Conservation (phyloP, 2,329 filamentous ascomycete species). For the Ceratocystis huliohia region DNA sequence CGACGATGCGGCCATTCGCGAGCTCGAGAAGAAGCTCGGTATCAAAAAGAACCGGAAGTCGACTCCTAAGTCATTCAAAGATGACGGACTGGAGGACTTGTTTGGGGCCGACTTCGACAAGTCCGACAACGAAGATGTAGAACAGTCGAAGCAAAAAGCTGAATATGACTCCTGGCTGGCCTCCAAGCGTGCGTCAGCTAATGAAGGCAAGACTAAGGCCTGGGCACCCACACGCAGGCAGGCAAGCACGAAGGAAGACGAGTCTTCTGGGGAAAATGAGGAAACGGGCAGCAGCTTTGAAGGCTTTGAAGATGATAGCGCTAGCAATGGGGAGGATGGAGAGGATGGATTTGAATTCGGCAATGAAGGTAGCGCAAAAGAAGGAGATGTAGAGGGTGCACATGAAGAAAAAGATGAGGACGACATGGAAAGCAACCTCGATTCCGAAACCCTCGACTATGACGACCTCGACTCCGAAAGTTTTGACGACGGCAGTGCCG, state of each 20-base stretch:
- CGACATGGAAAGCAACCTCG: background rate
- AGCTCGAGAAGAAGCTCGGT: slow-evolving; percentile 76
- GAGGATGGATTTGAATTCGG: background rate
- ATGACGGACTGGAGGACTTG: slow-evolving; percentile 72
- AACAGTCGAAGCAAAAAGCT: slow-evolving; percentile 48
- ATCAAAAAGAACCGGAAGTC: slow-evolving; percentile 64
- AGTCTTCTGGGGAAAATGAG: background rate
- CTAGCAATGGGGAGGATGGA: background rate
- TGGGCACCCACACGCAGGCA: background rate
- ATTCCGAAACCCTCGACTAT: slow-evolving; percentile 17
- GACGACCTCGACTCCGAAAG: slow-evolving; percentile 21
- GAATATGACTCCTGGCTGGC: slow-evolving; percentile 50
- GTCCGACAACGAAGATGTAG: slow-evolving; percentile 38
- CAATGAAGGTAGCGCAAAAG: slow-evolving; percentile 1
- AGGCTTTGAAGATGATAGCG: slow-evolving; percentile 5
- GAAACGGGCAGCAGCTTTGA: slow-evolving; percentile 3
- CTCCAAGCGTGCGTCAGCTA: slow-evolving; percentile 13
- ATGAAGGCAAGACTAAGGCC: background rate
- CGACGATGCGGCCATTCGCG: slow-evolving; percentile 81
- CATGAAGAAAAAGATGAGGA: slow-evolving; percentile 19
- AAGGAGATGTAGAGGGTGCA: slow-evolving; percentile 2
- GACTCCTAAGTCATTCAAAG: slow-evolving; percentile 57
- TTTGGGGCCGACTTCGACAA: slow-evolving; percentile 53
- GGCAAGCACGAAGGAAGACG: background rate
- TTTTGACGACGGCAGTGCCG: slow-evolving; percentile 22